These are phyloP conservation scores for Magnusiomyces clavatus DNA, from an alignment of 1,139 yeast species.

Conservation along the genomic window DNA sequence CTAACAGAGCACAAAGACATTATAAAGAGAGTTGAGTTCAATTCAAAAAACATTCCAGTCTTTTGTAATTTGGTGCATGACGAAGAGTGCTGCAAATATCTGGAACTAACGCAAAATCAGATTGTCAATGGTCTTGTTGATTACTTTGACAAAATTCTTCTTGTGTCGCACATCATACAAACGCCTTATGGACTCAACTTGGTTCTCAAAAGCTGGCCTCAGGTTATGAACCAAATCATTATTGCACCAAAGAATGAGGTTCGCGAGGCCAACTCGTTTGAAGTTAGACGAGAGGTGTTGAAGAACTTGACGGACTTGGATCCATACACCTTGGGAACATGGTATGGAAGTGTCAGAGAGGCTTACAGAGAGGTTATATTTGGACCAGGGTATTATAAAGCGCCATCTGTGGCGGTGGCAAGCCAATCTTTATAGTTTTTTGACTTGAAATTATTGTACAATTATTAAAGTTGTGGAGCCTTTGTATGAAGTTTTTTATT, in stretches of 20 bases:
- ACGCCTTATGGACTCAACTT: constrained; percentile 20
- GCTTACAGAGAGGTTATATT: constrained; percentile 18
- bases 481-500: too few species aligned
- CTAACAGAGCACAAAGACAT: constrained; percentile 12
- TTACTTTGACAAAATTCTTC: constrained; percentile 20
- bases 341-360: constrained; percentile 20
- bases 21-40: constrained; percentile 14
- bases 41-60: constrained; percentile 16
- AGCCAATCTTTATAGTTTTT: too few species aligned
- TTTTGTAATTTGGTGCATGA: constrained; percentile 14
- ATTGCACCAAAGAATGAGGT: constrained; percentile 16
- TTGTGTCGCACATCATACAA: constrained; percentile 17
- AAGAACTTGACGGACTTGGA: constrained; percentile 18
- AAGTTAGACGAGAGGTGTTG: constrained; percentile 20
- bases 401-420: too few species aligned
- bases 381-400: constrained; percentile 10
- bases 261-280: constrained; percentile 18
- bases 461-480: too few species aligned
- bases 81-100: constrained; percentile 14
- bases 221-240: constrained; percentile 22
- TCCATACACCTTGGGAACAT: constrained; percentile 17
- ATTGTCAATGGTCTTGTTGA: constrained; percentile 16
- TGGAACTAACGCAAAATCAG: constrained; percentile 14
- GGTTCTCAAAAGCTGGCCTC: constrained; percentile 22
- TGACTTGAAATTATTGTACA: too few species aligned